A percentile compares a stretch with the other conserved stretches of the same genome.
These are phyloP conservation scores for Xylaria digitata DNA, from an alignment of 2,329 filamentous ascomycete species.

Conservation along the genomic window DNA sequence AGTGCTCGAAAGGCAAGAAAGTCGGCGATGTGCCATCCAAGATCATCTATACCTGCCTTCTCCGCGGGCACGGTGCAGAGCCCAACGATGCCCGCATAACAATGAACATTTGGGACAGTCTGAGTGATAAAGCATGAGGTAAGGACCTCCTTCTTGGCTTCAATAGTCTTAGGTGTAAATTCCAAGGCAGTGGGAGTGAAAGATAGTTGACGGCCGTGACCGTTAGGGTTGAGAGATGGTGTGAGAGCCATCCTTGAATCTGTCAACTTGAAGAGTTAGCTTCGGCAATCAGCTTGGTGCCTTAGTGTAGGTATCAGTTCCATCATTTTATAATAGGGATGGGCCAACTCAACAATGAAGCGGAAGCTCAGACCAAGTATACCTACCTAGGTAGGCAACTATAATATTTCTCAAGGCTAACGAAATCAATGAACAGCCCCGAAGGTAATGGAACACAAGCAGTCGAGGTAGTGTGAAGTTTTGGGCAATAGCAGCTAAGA, in stretches of 20 bases:
- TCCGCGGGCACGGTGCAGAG: constrained; percentile 46
- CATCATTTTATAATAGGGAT: neutral
- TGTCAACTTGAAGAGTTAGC: neutral
- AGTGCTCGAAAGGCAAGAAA: constrained; percentile 49
- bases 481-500: neutral
- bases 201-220: neutral
- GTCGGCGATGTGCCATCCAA: constrained; percentile 48
- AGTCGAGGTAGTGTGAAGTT: neutral
- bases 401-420: neutral
- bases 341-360: neutral
- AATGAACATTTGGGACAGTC: constrained; percentile 40
- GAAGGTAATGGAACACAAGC: neutral
- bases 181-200: constrained; percentile 25
- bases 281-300: neutral
- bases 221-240: neutral
- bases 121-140: constrained; percentile 42
- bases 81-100: constrained; percentile 40
- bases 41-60: constrained; percentile 41
- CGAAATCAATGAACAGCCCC: neutral
- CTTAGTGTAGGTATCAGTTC: neutral
- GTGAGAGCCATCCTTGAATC: constrained; percentile 10
- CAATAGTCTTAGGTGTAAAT: constrained; percentile 19
- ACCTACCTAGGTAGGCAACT: no score
- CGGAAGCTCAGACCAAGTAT: neutral
- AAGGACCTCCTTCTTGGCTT: constrained; percentile 29